Base-by-base conservation (phyloP, 495 filamentous ascomycete species). In the Hypoxylon intermedium region DNA sequence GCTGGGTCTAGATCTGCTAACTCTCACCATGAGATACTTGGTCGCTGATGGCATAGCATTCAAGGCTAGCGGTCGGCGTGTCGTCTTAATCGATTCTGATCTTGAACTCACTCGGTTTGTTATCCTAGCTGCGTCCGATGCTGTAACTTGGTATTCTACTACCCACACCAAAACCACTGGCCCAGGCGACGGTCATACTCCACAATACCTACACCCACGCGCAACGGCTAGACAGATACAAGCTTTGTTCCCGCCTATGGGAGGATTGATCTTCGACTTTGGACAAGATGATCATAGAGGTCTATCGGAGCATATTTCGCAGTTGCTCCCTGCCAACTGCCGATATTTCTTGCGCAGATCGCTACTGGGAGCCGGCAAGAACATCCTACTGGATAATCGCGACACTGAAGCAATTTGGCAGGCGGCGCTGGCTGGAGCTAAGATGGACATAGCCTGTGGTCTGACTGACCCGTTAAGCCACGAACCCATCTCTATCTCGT, bases 61-160 rank as follows among this genome's bases (percentile, higher is more conserved):
- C 9, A 12, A 16, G n/a, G 49, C 50, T n/a, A 5, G 41, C 4
- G 24, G 43, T n/a, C 54, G 33, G 26, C 15, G 28, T 5, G 13
- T 75, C 5, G 21, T 75, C 15, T 43, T 79, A 3, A 47, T 78
- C 12, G 71, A 74, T 1, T 58, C 77, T 0, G 77, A 79, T 40
- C n/a, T 36, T 0, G 43, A 70, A 20, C 65, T 78, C 16, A 26
- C 60, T 15, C 44, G 66, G 11, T n/a, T n/a, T n/a, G n/a, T n/a
- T n/a, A 73, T 66, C 9, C 33, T 72, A 6, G 37, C 60, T 41
- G 65, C n/a, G 12, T 74, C 1, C 20, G 62, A 16, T 21, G 24
- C 20, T n/a, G 40, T 50, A 1, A 54, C 49, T 36, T 53, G n/a
- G 15, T 63, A 70, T 36, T 57, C 40, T 0, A 60, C 65, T 2